Evolutionary conservation across 768 basidiomycete species (phyloP).

Genomic region (Amanita exitialis): DNA sequence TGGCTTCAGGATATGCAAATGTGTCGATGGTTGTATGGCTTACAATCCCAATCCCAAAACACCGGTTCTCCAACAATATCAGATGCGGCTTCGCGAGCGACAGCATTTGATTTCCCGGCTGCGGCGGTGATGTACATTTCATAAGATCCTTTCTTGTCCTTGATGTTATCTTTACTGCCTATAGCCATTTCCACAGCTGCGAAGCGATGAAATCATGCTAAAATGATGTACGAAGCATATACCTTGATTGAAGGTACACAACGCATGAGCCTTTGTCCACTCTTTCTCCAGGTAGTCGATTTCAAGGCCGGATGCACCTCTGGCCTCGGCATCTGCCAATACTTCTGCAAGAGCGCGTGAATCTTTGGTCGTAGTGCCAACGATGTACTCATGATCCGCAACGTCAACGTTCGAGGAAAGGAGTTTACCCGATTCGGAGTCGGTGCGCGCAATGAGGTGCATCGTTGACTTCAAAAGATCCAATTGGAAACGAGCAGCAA

Average conservation of each 20-base stretch:
- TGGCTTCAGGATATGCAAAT: conserved; percentile 1
- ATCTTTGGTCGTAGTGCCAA: conserved; percentile 44
- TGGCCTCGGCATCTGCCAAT: conserved; percentile 55
- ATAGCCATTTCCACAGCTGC: conserved; percentile 56
- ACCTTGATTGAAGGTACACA: conserved; percentile 86
- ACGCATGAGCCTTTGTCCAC: conserved; percentile 59
- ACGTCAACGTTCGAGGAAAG: conserved; percentile 78
- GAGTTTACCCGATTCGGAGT: conserved; percentile 80
- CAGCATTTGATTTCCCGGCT: conserved; percentile 58
- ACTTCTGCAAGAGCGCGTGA: conserved; percentile 55
- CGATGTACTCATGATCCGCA: conserved; percentile 71
- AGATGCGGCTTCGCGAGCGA: conserved; percentile 63
- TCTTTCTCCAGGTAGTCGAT: conserved; percentile 65
- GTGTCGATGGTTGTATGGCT: conserved; percentile 16
- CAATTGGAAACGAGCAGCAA: conserved; percentile 82
- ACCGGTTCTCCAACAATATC: conserved; percentile 63
- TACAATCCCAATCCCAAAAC: conserved; percentile 88
- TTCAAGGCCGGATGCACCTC: conserved; percentile 55
- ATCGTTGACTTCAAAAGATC: conserved; percentile 85
- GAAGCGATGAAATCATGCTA: not conserved
- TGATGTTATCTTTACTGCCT: conserved; percentile 28
- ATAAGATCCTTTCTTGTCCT: conserved; percentile 45
- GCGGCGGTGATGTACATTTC: conserved; percentile 49
- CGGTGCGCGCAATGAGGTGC: conserved; percentile 86
- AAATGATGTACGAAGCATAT: conserved; percentile 9